Base-by-base conservation (phyloP, 179 eudicot genomes). In the Corrigiola litoralis region DNA sequence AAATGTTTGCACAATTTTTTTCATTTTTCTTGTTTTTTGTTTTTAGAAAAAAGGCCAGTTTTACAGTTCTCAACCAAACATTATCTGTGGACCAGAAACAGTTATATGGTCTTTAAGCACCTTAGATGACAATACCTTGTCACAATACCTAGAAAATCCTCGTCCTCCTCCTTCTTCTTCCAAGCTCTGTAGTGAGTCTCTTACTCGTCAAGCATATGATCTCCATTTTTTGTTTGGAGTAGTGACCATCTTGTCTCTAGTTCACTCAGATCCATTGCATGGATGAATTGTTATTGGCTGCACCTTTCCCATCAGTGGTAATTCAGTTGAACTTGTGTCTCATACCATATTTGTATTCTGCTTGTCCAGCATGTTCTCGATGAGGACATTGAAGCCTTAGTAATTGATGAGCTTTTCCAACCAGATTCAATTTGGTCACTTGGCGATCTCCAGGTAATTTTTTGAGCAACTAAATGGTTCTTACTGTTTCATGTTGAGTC, bases 371-470 rank as follows among this genome's bases (percentile, higher is more conserved):
- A 29, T 75, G 78, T 83, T 58, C 83, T 85, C 36, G 97, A 90
- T 66, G 97, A 90, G 65, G 98, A 92, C 81, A 76, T 92, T 61
- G 85, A 85, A 66, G 98, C 99, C 16, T 76, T 94, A 31, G 89
- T 87, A n/a, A 72, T 92, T 5, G 96, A 90, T 70, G 96, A 86
- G 76, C 83, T 94, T 62, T 94, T 82, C 74, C 97, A 90, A 84
- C 90, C 99, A 40, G 84, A 83, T 62, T 77, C 90, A 47, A 69
- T 86, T 44, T 94, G 99, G 99, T 84, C 85, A 63, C 85, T 94
- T 40, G 85, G 82, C 17, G 91, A 84, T 79, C 82, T 90, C 47
- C 98, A 92, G 87, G 98, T 88, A 70, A 56, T 58, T 47, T 41
- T 28, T 4, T 20, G 29, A 40, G 44, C 50, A 32, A 31, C 24